Evolutionary conservation across 1,284 basidiomycete genomes (phyloP).

Genomic region (Phlebopus sp.): DNA sequence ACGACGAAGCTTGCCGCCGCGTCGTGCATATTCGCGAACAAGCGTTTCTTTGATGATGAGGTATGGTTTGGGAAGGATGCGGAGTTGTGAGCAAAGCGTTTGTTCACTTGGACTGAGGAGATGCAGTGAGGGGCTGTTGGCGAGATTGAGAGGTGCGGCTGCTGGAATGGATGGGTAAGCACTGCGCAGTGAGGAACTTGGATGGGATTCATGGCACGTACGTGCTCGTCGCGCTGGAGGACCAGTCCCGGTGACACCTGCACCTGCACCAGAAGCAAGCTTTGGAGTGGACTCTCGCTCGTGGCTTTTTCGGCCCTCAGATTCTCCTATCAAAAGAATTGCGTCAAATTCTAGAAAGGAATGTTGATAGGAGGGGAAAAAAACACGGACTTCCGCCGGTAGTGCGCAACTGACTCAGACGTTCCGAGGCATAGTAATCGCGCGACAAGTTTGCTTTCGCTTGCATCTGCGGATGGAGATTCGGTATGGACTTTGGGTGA

Average conservation of each 20-base stretch:
- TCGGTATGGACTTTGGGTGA: background rate
- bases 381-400: slow-evolving; percentile 49
- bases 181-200: no score
- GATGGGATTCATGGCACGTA: slow-evolving; percentile 30
- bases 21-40: slow-evolving; percentile 86
- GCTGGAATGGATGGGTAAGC: slow-evolving; percentile 37
- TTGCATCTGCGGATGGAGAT: slow-evolving; percentile 42
- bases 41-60: slow-evolving; percentile 90
- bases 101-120: slow-evolving; percentile 86
- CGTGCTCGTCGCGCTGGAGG: slow-evolving; percentile 47
- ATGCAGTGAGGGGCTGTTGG: slow-evolving; percentile 83
- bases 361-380: background rate
- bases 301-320: slow-evolving; percentile 52
- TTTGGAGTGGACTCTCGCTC: slow-evolving; percentile 62
- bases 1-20: slow-evolving; percentile 80
- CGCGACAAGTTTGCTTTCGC: slow-evolving; percentile 55
- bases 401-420: slow-evolving; percentile 43
- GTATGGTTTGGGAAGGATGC: slow-evolving; percentile 90
- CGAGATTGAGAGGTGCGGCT: slow-evolving; percentile 80
- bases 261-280: slow-evolving; percentile 29
- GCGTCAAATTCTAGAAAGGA: background rate
- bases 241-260: slow-evolving; percentile 34
- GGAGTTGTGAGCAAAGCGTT: slow-evolving; percentile 81
- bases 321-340: slow-evolving; percentile 35
- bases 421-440: slow-evolving; percentile 54